Base-by-base conservation (phyloP, 2,329 filamentous ascomycete species). In the Fusarium setosum region DNA sequence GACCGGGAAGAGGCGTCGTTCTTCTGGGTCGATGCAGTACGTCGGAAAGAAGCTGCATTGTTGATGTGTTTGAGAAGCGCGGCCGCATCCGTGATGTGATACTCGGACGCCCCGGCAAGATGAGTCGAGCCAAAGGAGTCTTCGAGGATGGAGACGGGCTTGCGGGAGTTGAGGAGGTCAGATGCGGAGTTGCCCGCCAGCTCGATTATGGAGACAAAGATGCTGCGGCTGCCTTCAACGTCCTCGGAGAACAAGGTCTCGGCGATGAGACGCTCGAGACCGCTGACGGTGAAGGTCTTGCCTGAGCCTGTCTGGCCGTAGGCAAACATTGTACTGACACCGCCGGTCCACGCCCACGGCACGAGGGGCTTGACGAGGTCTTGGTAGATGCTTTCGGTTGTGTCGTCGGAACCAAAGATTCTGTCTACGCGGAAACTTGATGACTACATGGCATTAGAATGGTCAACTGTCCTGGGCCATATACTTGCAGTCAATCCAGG, bases 291-390 rank as follows among this genome's bases (percentile, higher is more conserved):
- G 59, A 74, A 79, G 1, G 81, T 84, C 69, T 84, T 83, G 12
- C 82, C 82, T 2, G 82, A 83, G 8, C 82, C 81, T 0, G 82
- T 84, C 62, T 84, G 82, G 10, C 82, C 81, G 40, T 83, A 83
- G 31, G 80, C 80, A 42, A 84, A 83, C 32, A 85, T 69, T n/a
- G 83, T 84, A 15, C 78, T 78, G 20, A 84, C 76, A 17, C 82
- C 81, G 12, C 83, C 83, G 20, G 74, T 65, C 80, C 80, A 82
- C 0, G 79, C 80, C 75, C 77, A 83, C 1, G 81, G 77, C 12
- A 84, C 75, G 11, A 84, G 74, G 11, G 78, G 75, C 29, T 75
- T 65, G 6, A 83, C 76, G 2, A 81, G 67, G 8, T 78, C 73
- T 3, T 77, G 59, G 68, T 83, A 84, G 37, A 84, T 76, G 5